Evolutionary conservation across 352 stramenopile species (phyloP).

Genomic region (Globisporangium spiculum): DNA sequence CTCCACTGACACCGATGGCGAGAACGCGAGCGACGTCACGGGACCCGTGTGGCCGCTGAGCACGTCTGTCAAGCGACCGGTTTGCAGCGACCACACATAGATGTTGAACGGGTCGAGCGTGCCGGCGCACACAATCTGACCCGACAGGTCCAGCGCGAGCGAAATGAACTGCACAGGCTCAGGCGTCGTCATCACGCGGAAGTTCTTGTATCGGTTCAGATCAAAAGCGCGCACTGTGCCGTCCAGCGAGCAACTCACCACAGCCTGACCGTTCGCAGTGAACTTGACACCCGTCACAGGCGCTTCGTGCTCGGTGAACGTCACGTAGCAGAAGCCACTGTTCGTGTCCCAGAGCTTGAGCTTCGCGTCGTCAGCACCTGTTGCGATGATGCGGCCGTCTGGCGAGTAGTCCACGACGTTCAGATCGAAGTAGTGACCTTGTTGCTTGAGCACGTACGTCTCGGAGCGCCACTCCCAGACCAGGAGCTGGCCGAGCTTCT

Average conservation of each 20-base stretch:
- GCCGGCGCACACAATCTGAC: constrained; percentile 95
- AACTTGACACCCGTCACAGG: constrained; percentile 97
- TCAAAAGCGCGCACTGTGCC: constrained; percentile 98
- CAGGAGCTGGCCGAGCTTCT: constrained; percentile 97
- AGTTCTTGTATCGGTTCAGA: constrained; percentile 98
- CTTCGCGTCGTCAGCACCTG: constrained; percentile 98
- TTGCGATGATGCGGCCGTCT: constrained; percentile 95
- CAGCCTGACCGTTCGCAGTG: constrained; percentile 86
- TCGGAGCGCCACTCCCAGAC: constrained; percentile 99
- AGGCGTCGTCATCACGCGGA: constrained; percentile 97
- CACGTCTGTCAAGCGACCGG: constrained; percentile 96
- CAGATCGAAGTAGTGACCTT: constrained; percentile 98
- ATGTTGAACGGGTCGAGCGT: constrained; percentile 97
- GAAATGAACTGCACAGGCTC: constrained; percentile 97
- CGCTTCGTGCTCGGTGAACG: constrained; percentile 96
- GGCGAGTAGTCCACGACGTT: constrained; percentile 97
- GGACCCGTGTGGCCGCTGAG: constrained; percentile 97
- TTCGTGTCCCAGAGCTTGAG: constrained; percentile 98
- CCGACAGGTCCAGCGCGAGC: constrained; percentile 96
- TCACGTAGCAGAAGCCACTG: constrained; percentile 99
- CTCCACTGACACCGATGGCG: constrained; percentile 70
- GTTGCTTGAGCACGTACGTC: constrained; percentile 99
- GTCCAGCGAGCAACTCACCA: constrained; percentile 97
- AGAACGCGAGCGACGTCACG: constrained; percentile 94
- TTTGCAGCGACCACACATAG: constrained; percentile 98